A percentile compares a stretch with the other conserved stretches of the same genome.
Evolutionary conservation across 257 asterid species (phyloP).

Genomic region (Scutellaria baicalensis): DNA sequence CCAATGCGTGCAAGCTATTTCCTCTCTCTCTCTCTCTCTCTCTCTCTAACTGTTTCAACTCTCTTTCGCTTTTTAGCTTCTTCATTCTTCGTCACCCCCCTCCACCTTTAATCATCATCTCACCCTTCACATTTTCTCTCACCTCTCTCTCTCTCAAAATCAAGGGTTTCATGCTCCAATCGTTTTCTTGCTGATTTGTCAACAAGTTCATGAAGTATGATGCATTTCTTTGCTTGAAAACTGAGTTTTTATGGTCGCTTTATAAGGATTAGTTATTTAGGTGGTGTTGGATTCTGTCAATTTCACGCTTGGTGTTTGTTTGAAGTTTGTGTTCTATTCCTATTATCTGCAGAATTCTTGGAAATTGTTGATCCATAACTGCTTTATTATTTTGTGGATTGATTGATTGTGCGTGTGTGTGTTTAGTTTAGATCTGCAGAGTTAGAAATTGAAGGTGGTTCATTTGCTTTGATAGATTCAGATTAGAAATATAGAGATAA

Average conservation of each 20-base stretch:
- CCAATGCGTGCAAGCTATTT: conserved; percentile 88
- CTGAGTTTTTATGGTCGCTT: conserved; percentile 10
- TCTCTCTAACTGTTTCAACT: conserved; percentile 31
- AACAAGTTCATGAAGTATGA: conserved; percentile 13
- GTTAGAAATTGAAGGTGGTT: neutral
- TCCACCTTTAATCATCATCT: conserved; percentile 12
- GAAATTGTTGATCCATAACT: neutral
- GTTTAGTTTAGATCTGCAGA: conserved; percentile 1
- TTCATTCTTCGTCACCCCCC: conserved; percentile 25
- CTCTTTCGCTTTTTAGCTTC: conserved; percentile 53
- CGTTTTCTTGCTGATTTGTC: conserved; percentile 15
- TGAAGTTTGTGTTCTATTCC: neutral
- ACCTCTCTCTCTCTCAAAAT: neutral
- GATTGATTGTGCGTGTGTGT: neutral
- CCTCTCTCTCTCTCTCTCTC: conserved; percentile 18
- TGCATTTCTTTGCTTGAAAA: neutral
- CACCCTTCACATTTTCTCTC: neutral
- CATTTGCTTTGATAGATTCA: neutral
- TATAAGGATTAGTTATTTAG: neutral
- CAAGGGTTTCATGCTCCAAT: conserved; percentile 3
- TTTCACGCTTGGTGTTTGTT: conserved; percentile 2
- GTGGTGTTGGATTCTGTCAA: neutral
- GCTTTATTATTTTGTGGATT: neutral
- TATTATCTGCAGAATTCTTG: neutral
- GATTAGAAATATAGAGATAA: conserved; percentile 10